A percentile compares a stretch with the other conserved stretches of the same genome.
Conservation (phyloP, 495 filamentous ascomycete genomes). For the Lichenothelia convexa region DNA sequence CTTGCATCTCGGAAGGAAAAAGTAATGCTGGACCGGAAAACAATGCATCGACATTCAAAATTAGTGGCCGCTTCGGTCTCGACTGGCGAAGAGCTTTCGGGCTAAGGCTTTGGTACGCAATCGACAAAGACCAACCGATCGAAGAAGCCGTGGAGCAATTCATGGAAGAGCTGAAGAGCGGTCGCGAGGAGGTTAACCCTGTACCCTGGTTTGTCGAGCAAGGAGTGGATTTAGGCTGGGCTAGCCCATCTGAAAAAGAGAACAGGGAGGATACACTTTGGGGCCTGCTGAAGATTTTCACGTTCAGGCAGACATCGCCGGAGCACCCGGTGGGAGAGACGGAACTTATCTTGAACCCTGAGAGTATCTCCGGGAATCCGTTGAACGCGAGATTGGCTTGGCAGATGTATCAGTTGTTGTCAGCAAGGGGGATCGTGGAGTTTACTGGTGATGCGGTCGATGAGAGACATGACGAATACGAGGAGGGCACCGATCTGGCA, state of each 20-base stretch:
- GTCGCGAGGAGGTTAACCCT: slow-evolving; percentile 41
- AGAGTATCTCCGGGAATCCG: slow-evolving; percentile 43
- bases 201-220: slow-evolving; percentile 40
- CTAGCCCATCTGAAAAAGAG: slow-evolving; percentile 26
- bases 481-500: slow-evolving; percentile 24
- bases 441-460: slow-evolving; percentile 28
- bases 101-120: slow-evolving; percentile 72
- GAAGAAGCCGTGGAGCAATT: slow-evolving; percentile 53
- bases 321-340: slow-evolving; percentile 38
- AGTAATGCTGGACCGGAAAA: slow-evolving; percentile 53
- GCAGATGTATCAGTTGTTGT: slow-evolving; percentile 48
- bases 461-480: slow-evolving; percentile 19
- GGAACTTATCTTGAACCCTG: slow-evolving; percentile 35
- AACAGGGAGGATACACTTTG: slow-evolving; percentile 63
- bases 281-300: slow-evolving; percentile 66
- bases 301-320: slow-evolving; percentile 28
- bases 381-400: slow-evolving; percentile 60
- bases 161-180: slow-evolving; percentile 39
- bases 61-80: slow-evolving; percentile 63
- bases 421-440: slow-evolving; percentile 17
- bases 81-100: slow-evolving; percentile 91
- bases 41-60: slow-evolving; percentile 51
- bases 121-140: slow-evolving; percentile 43
- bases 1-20: slow-evolving; percentile 60
- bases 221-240: slow-evolving; percentile 26